Evolutionary conservation across 148 eudicot genomes (phyloP).

Genomic region (Chenopodium formosanum): DNA sequence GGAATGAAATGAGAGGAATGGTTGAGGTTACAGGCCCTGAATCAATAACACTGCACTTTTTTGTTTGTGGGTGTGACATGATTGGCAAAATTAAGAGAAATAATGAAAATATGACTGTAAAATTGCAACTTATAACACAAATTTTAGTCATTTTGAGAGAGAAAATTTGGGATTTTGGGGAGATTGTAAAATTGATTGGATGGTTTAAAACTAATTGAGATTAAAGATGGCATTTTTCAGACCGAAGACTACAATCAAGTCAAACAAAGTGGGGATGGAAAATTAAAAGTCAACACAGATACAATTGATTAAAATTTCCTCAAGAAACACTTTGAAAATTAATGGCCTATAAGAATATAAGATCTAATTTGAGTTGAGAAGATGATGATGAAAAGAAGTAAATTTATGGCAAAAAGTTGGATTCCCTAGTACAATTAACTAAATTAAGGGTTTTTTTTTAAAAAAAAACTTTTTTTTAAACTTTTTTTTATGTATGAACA

Average conservation of each 20-base stretch:
- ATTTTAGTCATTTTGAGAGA: slow-evolving; percentile 19
- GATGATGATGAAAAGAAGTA: not conserved
- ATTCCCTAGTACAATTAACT: not conserved
- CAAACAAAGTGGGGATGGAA: not conserved
- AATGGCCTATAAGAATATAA: not conserved
- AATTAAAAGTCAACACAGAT: not conserved
- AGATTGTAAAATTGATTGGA: not conserved
- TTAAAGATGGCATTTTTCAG: slow-evolving; percentile 10
- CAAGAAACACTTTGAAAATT: too few relatives aligned
- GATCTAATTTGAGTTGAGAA: slow-evolving; percentile 1
- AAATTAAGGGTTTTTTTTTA: too few relatives aligned
- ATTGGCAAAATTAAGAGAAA: slow-evolving; percentile 2
- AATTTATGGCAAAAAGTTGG: not conserved
- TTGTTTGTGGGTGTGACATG: slow-evolving; percentile 30
- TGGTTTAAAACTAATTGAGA: not conserved
- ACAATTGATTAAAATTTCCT: not conserved
- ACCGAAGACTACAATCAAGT: slow-evolving; percentile 15
- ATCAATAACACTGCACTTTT: slow-evolving; percentile 13
- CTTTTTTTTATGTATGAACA: not conserved
- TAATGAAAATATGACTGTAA: not conserved
- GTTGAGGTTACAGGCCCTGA: slow-evolving; percentile 47
- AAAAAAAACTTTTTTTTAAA: too few relatives aligned
- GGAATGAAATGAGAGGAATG: slow-evolving; percentile 52
- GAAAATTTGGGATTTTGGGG: not conserved
- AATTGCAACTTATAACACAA: not conserved